phyloP scores from a whole-genome alignment of 208 protist genomes.

The Ichthyophonus hoferi region DNA sequence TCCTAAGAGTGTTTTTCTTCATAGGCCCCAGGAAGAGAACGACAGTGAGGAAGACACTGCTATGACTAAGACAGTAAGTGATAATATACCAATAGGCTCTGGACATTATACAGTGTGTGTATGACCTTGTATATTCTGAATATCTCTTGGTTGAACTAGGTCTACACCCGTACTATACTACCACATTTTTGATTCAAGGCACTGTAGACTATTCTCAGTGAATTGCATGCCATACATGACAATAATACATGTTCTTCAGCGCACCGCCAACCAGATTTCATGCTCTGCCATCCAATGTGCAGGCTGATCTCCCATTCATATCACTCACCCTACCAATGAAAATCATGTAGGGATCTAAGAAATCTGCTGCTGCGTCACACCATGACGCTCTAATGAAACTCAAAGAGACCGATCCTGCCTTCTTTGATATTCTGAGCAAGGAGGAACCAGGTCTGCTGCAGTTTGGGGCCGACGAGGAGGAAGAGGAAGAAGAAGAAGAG shows the following conservation, averaged over 20 bases:
- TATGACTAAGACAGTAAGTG: too few relatives aligned
- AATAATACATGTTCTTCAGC: neutral
- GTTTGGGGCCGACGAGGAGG: neutral
- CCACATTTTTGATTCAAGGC: neutral
- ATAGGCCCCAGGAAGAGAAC: too few relatives aligned
- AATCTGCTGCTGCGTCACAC: neutral
- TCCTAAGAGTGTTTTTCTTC: too few relatives aligned
- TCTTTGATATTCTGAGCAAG: neutral
- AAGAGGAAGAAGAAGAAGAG: neutral
- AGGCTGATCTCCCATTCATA: too few relatives aligned
- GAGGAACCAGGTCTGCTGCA: neutral
- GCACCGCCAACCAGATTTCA: neutral
- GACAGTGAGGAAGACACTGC: too few relatives aligned
- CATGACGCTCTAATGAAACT: neutral
- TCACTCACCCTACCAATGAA: too few relatives aligned
- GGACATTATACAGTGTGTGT: too few relatives aligned
- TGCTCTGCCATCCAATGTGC: neutral
- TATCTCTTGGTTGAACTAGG: too few relatives aligned
- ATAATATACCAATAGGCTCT: too few relatives aligned
- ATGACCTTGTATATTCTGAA: too few relatives aligned
- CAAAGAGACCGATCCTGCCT: neutral
- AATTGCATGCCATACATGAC: neutral
- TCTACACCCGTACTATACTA: too few relatives aligned
- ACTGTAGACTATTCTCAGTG: neutral
- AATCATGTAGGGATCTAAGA: neutral